A percentile compares a stretch with the other conserved stretches of the same genome.
phyloP scores from a whole-genome alignment of 345 rosid species.

The Durio zibethinus region DNA sequence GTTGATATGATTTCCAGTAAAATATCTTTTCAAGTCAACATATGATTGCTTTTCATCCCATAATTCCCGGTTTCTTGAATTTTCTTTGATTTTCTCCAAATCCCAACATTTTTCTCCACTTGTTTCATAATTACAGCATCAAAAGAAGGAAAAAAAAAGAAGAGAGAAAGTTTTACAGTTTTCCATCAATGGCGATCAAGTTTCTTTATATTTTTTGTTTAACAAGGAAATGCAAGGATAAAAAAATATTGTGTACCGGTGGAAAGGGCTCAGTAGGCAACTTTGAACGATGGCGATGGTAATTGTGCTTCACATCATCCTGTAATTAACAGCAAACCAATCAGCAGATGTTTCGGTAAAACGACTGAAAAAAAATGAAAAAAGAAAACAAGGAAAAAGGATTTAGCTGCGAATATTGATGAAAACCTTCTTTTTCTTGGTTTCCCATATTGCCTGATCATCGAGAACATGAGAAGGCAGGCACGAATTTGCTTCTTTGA shows the following conservation, averaged over 20 bases:
- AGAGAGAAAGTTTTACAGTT: background rate
- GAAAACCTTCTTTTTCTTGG: conserved; percentile 22
- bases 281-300: conserved; percentile 15
- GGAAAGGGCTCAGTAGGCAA: conserved; percentile 21
- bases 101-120: background rate
- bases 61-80: background rate
- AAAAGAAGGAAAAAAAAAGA: background rate
- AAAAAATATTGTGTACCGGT: conserved; percentile 15
- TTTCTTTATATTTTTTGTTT: background rate
- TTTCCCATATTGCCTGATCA: conserved; percentile 42
- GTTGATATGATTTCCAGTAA: background rate
- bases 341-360: background rate
- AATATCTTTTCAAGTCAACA: background rate
- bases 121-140: background rate
- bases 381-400: background rate
- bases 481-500: conserved; percentile 48
- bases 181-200: background rate
- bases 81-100: background rate
- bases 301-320: conserved; percentile 19
- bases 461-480: conserved; percentile 48
- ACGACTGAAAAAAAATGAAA: background rate
- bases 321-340: background rate
- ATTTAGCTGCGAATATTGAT: no score
- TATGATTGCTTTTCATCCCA: background rate
- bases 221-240: background rate